Base-by-base conservation (phyloP, 768 basidiomycete genomes). In the Lactarius sp. region DNA sequence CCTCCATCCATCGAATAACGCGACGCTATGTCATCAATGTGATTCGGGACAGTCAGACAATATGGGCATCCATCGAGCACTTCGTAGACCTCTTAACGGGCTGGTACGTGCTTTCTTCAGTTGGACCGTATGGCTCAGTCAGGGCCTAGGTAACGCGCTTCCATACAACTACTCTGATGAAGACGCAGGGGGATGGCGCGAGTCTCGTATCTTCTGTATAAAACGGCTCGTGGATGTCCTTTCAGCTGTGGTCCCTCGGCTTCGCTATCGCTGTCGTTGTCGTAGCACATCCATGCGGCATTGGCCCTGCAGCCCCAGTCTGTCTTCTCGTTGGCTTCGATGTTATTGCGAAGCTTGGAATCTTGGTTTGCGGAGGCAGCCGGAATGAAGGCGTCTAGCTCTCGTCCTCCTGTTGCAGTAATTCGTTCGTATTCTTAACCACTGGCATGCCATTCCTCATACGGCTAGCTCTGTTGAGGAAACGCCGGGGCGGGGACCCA, bases 241-340 rank as follows among this genome's bases (percentile, higher is more conserved):
- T 49, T 61, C 12, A 18, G 49, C 77, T 87, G 3, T 88, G 87
- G 87, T 86, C 90, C 1, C 76, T 94, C 18, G 84, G 90, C 68
- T 94, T 94, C 70, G 84, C 89, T 3, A 88, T 93, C 41, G 83
- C 90, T 3, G 88, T 88, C 9, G 87, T 93, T 62, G 88, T 94
- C 13, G 84, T 92, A 13, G 89, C 92, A 6, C 94, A 92, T 71
- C 92, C 92, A 4, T 94, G 91, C 68, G 90, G 91, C 9, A 88
- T 92, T 39, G 90, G 87, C 33, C 81, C 94, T 9, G 92, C 92
- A 3, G 91, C 90, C 3, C 92, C 92, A 0, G 92, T 90, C 0
- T 92, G 92, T 8, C 80, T 92, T 39, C 81, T 92, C 4, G 91
- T 94, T 4, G 92, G 92, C 4, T 83, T 85, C 6, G 92, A 92